A percentile compares a stretch with the other conserved stretches of the same genome.
phyloP scores from a whole-genome alignment of 2,329 filamentous ascomycete genomes.

The Fusarium sulawesiense region DNA sequence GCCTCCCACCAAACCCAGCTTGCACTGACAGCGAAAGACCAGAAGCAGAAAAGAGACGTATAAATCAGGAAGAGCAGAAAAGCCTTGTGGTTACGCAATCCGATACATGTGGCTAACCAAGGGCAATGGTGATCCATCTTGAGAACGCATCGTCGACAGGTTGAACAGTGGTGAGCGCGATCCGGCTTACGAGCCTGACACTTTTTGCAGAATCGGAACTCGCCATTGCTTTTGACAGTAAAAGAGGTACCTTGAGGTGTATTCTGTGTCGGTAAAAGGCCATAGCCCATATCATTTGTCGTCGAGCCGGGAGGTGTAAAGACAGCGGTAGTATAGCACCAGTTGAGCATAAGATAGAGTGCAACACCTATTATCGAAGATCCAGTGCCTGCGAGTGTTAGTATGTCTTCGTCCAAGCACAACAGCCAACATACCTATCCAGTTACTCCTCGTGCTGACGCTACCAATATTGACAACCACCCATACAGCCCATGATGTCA shows the following conservation, averaged over 20 bases:
- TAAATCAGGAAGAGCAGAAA: conserved; percentile 95
- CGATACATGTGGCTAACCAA: conserved; percentile 96
- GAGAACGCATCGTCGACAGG: conserved; percentile 90
- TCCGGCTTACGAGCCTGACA: conserved; percentile 95
- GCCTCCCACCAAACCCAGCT: conserved; percentile 90
- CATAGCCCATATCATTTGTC: conserved; percentile 76
- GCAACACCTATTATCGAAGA: conserved; percentile 73
- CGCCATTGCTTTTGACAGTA: conserved; percentile 92
- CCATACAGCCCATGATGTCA: conserved; percentile 96
- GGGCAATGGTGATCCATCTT: conserved; percentile 99
- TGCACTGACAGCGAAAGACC: conserved; percentile 79
- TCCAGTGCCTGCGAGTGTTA: conserved; percentile 57
- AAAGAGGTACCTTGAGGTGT: conserved; percentile 74
- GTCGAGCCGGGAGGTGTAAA: conserved; percentile 89
- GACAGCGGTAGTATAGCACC: conserved; percentile 91
- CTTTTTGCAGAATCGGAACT: conserved; percentile 94
- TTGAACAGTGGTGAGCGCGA: conserved; percentile 95
- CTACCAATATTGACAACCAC: conserved; percentile 81
- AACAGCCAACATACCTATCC: conserved; percentile 63
- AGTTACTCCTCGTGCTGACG: conserved; percentile 61
- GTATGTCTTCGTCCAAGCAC: background rate
- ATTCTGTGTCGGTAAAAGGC: conserved; percentile 79
- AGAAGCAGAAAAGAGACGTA: conserved; percentile 85
- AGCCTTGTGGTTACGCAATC: conserved; percentile 93
- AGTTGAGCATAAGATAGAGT: conserved; percentile 84